phyloP scores from a whole-genome alignment of 1,284 basidiomycete genomes.

The Anthracocystis setariae region DNA sequence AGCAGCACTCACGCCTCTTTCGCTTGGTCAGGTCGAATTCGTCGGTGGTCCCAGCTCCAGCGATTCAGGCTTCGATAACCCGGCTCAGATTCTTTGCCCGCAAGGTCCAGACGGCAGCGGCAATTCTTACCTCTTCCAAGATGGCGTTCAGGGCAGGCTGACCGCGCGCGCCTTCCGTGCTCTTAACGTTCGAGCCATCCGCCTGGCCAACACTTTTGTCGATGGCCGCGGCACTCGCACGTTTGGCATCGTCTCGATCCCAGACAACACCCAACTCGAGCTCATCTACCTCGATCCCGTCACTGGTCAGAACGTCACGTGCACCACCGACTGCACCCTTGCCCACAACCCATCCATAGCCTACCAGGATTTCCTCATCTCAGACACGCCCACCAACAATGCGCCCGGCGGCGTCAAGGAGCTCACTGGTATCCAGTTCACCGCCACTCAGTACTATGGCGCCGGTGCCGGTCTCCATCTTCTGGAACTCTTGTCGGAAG shows the following conservation, averaged over 20 bases:
- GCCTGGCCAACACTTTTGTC: constrained; percentile 89
- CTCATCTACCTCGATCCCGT: constrained; percentile 81
- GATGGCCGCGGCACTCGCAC: constrained; percentile 80
- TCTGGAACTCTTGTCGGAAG: constrained; percentile 87
- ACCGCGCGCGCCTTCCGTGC: constrained; percentile 80
- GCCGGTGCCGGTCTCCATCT: constrained; percentile 83
- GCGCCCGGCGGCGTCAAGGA: constrained; percentile 70
- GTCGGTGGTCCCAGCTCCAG: constrained; percentile 78
- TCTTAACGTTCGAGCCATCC: constrained; percentile 79
- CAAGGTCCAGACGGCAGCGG: constrained; percentile 78
- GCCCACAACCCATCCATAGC: constrained; percentile 73
- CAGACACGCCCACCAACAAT: constrained; percentile 60
- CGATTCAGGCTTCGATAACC: constrained; percentile 76
- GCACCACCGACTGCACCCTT: constrained; percentile 67
- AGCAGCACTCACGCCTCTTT: constrained; percentile 66
- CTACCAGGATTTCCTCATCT: constrained; percentile 89
- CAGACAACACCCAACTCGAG: constrained; percentile 83
- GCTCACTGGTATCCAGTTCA: constrained; percentile 78
- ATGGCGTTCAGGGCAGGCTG: constrained; percentile 77
- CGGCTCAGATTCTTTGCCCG: constrained; percentile 84
- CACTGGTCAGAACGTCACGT: constrained; percentile 76
- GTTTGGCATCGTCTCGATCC: constrained; percentile 81
- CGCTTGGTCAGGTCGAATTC: constrained; percentile 72
- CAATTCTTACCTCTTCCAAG: constrained; percentile 84
- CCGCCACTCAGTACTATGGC: constrained; percentile 80